These are phyloP conservation scores for Citrullus colocynthis DNA, from an alignment of 306 rosid genomes.

Conservation along the genomic window DNA sequence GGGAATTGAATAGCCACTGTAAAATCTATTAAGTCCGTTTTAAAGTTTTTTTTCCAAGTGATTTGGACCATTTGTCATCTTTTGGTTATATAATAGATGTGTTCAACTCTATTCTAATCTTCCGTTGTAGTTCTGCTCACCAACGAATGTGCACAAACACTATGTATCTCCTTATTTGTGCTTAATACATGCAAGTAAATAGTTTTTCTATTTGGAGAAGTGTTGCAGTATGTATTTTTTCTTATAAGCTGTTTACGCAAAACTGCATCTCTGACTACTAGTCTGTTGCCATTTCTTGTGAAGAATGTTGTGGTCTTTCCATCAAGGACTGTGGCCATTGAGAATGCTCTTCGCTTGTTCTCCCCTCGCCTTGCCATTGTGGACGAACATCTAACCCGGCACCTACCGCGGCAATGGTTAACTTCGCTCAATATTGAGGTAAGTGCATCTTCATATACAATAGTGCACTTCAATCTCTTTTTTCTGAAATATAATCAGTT, in stretches of 20 bases:
- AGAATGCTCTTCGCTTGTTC: conserved; percentile 84
- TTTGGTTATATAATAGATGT: not conserved
- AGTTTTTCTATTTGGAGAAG: not conserved
- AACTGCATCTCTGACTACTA: conserved; percentile 24
- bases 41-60: not conserved
- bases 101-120: not conserved
- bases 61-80: not conserved
- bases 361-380: conserved; percentile 90
- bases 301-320: conserved; percentile 94
- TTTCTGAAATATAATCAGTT: not conserved
- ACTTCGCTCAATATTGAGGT: conserved; percentile 70
- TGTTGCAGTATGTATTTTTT: not conserved
- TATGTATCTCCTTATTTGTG: not conserved
- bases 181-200: not conserved
- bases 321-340: conserved; percentile 84
- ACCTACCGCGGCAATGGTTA: conserved; percentile 78
- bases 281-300: conserved; percentile 21
- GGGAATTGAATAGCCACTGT: not conserved
- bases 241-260: not conserved
- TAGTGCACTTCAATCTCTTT: not conserved
- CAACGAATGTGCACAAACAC: not conserved
- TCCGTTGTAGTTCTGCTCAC: not conserved
- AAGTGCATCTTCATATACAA: conserved; percentile 7
- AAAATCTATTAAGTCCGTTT: not conserved
- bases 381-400: conserved; percentile 83